A percentile compares a stretch with the other conserved stretches of the same genome.
Evolutionary conservation across 176 grass and related monocot species (phyloP).

Genomic region (Oryza rufipogon): DNA sequence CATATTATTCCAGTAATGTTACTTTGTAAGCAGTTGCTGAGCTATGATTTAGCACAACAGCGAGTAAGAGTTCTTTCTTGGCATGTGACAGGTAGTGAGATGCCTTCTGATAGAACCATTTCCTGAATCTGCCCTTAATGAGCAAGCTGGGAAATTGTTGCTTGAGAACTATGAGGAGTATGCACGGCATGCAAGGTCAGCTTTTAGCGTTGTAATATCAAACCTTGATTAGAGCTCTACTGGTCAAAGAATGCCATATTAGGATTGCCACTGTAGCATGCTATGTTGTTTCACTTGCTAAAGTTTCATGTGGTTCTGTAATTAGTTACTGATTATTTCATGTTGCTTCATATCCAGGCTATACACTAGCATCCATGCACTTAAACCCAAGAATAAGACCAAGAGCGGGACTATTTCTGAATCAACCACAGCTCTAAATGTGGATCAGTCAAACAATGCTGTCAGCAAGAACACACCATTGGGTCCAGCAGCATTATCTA

Average conservation of each 20-base stretch:
- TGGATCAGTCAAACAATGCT: conserved; percentile 53
- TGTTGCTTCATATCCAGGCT: conserved; percentile 44
- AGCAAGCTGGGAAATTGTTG: conserved; percentile 93
- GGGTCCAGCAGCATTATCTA: conserved; percentile 31
- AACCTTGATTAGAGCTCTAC: not conserved
- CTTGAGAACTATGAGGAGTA: conserved; percentile 92
- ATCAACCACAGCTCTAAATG: conserved; percentile 70
- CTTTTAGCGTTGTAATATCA: conserved; percentile 19
- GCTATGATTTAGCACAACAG: not conserved
- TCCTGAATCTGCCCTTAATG: conserved; percentile 93
- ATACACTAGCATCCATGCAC: conserved; percentile 83
- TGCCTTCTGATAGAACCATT: conserved; percentile 96
- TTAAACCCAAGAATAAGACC: conserved; percentile 63
- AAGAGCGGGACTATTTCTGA: conserved; percentile 75
- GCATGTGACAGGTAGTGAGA: conserved; percentile 68
- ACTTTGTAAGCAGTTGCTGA: not conserved
- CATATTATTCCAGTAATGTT: not conserved
- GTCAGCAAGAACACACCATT: conserved; percentile 46
- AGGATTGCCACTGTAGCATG: not conserved
- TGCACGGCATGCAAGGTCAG: conserved; percentile 84
- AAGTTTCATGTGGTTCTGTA: not conserved
- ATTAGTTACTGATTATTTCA: conserved; percentile 3
- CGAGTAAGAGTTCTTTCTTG: not conserved
- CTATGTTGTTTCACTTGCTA: not conserved
- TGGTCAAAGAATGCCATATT: not conserved